Conservation (phyloP, 2,329 filamentous ascomycete species). For the Parastagonospora avenae region DNA sequence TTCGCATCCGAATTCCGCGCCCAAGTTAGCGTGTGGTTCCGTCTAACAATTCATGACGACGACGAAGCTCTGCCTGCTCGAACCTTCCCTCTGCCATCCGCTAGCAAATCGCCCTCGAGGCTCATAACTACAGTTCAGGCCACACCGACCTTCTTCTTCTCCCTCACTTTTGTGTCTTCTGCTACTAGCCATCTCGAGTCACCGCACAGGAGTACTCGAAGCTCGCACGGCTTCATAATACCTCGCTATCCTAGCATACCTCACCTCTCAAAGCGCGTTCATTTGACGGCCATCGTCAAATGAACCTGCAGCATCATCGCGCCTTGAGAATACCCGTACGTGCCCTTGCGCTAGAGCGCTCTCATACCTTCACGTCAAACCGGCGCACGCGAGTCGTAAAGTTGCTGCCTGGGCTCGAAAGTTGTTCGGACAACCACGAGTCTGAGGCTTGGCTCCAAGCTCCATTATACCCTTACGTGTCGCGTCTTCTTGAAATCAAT, state of each 20-base stretch:
- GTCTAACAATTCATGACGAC: conserved; percentile 29
- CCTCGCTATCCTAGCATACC: conserved; percentile 14
- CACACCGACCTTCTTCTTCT: conserved; percentile 24
- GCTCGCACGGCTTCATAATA: conserved; percentile 21
- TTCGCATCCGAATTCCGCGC: conserved; percentile 13
- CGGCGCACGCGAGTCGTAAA: conserved; percentile 17
- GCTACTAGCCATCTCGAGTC: conserved; percentile 12
- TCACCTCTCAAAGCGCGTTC: conserved; percentile 72
- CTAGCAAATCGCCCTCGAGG: conserved; percentile 31
- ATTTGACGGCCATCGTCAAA: conserved; percentile 93
- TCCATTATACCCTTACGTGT: neutral
- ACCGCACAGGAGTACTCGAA: conserved; percentile 15
- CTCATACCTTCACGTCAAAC: conserved; percentile 5
- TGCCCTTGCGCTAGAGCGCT: conserved; percentile 15
- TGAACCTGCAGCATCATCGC: conserved; percentile 87
- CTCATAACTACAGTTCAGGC: conserved; percentile 35
- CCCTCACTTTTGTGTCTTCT: conserved; percentile 12
- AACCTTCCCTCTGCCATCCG: conserved; percentile 34
- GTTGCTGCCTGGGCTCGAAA: conserved; percentile 24
- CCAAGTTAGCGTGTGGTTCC: conserved; percentile 12
- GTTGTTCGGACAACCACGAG: neutral
- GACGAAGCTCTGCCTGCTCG: conserved; percentile 25
- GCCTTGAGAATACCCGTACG: conserved; percentile 68
- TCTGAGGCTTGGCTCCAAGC: neutral
- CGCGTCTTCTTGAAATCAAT: conserved; percentile 18